phyloP scores from a whole-genome alignment of 1,284 basidiomycete genomes.

The Bjerkandera adusta region DNA sequence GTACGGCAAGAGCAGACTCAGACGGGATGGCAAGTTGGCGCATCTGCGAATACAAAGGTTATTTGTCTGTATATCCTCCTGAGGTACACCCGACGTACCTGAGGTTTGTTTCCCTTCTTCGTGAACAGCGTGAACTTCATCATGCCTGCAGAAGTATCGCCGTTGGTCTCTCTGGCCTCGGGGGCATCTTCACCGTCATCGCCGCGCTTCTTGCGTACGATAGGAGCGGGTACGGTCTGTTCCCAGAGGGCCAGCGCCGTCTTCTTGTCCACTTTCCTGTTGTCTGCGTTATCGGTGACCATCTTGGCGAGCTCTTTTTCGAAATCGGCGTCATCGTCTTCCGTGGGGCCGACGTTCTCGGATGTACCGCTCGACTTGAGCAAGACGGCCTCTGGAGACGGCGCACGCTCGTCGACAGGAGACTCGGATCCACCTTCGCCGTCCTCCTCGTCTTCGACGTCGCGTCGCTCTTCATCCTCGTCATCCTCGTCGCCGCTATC shows the following conservation, averaged over 20 bases:
- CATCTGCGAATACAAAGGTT: constrained; percentile 44
- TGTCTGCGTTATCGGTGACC: constrained; percentile 81
- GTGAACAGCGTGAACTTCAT: constrained; percentile 96
- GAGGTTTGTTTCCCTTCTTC: constrained; percentile 92
- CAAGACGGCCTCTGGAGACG: constrained; percentile 76
- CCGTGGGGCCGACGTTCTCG: constrained; percentile 72
- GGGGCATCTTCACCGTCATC: constrained; percentile 51
- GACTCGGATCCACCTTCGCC: constrained; percentile 51
- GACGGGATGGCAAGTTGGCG: constrained; percentile 86
- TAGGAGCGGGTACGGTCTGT: constrained; percentile 72
- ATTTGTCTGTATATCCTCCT: background rate
- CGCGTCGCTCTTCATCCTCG: constrained; percentile 53
- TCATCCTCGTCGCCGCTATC: constrained; percentile 75
- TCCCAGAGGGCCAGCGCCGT: constrained; percentile 84
- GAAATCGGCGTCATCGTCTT: constrained; percentile 92
- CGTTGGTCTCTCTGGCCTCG: constrained; percentile 12
- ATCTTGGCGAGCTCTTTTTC: constrained; percentile 95
- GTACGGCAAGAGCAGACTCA: constrained; percentile 83
- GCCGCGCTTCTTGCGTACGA: constrained; percentile 55
- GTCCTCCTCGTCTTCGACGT: constrained; percentile 55
- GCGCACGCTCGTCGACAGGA: constrained; percentile 61
- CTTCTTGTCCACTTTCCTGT: constrained; percentile 83
- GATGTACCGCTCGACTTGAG: constrained; percentile 53
- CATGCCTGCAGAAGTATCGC: constrained; percentile 39
- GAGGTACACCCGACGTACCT: constrained; percentile 46